Percentiles rank a stretch among this genome's conserved stretches.
These are phyloP conservation scores for Strigomonas culicis DNA, from an alignment of 208 protist genomes.

Conservation along the genomic window DNA sequence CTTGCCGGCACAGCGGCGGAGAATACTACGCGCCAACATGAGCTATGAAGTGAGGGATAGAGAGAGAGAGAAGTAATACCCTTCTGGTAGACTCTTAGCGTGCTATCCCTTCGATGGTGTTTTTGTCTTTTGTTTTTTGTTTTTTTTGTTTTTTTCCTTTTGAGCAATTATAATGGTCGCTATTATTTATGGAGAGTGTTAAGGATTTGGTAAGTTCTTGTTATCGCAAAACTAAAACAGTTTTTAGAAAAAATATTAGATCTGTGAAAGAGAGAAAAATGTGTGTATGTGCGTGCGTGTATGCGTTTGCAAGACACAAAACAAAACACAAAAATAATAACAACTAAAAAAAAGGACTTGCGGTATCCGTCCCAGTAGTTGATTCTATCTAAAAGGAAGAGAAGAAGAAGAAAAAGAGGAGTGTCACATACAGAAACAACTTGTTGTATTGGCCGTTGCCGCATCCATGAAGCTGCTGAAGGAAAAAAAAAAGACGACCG, in stretches of 20 bases:
- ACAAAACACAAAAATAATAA: slow-evolving; percentile 5
- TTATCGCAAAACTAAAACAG: neutral
- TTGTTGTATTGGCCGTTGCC: neutral
- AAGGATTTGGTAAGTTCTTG: neutral
- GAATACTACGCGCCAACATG: neutral
- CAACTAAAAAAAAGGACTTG: neutral
- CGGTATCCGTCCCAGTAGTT: too few relatives aligned
- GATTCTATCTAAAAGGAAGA: neutral
- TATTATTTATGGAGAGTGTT: neutral
- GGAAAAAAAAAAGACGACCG: neutral
- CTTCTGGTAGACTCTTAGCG: too few relatives aligned
- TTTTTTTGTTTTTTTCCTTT: too few relatives aligned
- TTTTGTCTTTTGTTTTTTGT: too few relatives aligned
- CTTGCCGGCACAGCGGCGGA: neutral
- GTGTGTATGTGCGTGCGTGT: neutral
- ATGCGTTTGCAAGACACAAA: neutral
- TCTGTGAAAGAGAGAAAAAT: neutral
- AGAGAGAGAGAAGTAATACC: too few relatives aligned
- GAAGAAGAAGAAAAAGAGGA: neutral
- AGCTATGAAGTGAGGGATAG: too few relatives aligned
- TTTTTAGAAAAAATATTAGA: neutral
- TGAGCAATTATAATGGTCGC: neutral
- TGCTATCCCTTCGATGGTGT: too few relatives aligned
- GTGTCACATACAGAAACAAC: neutral
- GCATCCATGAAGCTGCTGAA: neutral